Evolutionary conservation across 2,329 filamentous ascomycete genomes (phyloP).

Genomic region (Drechslerella dactyloides): DNA sequence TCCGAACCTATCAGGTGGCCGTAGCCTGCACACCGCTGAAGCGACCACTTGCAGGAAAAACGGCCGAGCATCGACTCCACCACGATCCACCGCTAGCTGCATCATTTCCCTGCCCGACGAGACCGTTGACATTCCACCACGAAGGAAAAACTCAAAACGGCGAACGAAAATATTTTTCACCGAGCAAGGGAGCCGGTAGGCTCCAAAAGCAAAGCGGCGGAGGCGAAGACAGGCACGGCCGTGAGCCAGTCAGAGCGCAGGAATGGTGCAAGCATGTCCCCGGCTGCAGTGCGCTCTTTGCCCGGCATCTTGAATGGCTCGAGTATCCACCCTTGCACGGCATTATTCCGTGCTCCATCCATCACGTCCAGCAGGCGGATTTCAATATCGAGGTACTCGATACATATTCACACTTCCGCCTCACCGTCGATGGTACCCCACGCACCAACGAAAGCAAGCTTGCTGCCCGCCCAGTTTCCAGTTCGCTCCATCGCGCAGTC

Average conservation of each 20-base stretch:
- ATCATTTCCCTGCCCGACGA: conserved; percentile 17
- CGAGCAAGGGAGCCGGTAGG: too few relatives aligned
- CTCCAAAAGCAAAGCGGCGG: not conserved
- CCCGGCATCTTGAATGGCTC: conserved; percentile 22
- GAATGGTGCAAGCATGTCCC: conserved; percentile 14
- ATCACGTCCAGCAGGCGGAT: not conserved
- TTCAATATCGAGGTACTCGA: not conserved
- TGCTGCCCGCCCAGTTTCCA: conserved; percentile 30
- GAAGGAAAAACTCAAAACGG: not conserved
- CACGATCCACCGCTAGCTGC: conserved; percentile 38
- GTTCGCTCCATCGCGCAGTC: not conserved
- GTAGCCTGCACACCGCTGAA: conserved; percentile 21
- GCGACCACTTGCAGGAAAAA: conserved; percentile 27
- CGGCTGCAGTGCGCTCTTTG: conserved; percentile 28
- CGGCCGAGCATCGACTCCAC: conserved; percentile 14
- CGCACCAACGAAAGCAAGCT: not conserved
- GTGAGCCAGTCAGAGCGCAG: not conserved
- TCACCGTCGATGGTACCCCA: conserved; percentile 8
- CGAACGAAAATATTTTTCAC: not conserved
- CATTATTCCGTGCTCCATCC: not conserved
- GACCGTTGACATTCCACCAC: not conserved
- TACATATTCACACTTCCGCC: not conserved
- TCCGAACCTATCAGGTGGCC: conserved; percentile 3
- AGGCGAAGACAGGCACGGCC: too few relatives aligned
- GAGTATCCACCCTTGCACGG: not conserved